Conservation (phyloP, 2,329 filamentous ascomycete genomes). For the Alternaria triticina region DNA sequence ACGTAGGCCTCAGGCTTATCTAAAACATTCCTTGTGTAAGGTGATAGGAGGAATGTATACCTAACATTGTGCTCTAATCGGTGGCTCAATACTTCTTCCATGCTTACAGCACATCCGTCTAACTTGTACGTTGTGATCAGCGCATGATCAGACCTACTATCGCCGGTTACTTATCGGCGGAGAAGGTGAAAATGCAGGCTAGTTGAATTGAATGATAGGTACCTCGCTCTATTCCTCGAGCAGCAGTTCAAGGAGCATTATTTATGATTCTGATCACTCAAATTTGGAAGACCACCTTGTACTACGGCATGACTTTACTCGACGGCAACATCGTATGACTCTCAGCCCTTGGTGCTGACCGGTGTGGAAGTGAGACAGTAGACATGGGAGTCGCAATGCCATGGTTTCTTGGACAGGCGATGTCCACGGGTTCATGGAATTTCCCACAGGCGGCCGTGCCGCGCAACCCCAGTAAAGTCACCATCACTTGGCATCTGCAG, state of each 20-base stretch:
- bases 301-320: neutral
- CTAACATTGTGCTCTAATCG: no score
- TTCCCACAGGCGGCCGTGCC: neutral
- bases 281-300: neutral
- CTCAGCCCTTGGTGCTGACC: neutral
- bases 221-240: neutral
- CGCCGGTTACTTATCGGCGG: neutral
- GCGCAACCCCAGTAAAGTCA: neutral
- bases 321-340: neutral
- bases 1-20: neutral
- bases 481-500: neutral
- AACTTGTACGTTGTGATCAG: neutral
- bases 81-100: neutral
- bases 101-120: neutral
- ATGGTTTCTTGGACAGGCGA: neutral
- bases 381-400: neutral
- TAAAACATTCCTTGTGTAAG: neutral
- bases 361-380: neutral
- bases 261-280: neutral
- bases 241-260: neutral
- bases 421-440: neutral
- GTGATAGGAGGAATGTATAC: neutral
- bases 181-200: neutral
- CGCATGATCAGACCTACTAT: neutral
- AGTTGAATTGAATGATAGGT: neutral